Evolutionary conservation across 2,329 filamentous ascomycete genomes (phyloP).

Genomic region (Talaromyces sp.): DNA sequence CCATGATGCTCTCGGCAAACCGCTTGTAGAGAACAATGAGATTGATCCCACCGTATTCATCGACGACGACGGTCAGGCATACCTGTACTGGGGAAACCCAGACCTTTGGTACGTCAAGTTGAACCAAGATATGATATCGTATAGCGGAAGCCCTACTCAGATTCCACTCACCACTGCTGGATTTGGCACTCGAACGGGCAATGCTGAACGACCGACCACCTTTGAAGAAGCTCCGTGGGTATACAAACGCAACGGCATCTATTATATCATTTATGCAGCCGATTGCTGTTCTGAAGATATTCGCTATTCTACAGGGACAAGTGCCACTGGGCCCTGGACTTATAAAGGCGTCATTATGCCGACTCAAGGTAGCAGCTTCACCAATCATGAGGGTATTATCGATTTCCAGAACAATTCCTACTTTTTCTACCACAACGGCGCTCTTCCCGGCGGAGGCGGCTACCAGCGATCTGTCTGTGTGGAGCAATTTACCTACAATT

Average conservation of each 20-base stretch:
- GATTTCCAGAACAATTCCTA: constrained; percentile 1
- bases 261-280: background rate
- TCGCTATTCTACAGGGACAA: constrained; percentile 3
- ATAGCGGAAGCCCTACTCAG: background rate
- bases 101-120: constrained; percentile 4
- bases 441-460: background rate
- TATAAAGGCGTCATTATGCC: constrained; percentile 1
- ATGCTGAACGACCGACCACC: background rate
- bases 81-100: constrained; percentile 4
- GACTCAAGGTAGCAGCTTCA: background rate
- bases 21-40: constrained; percentile 3
- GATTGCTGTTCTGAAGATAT: constrained; percentile 6
- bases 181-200: background rate
- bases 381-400: constrained; percentile 6
- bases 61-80: background rate
- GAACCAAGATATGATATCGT: constrained; percentile 1
- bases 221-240: constrained; percentile 6
- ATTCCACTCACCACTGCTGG: constrained; percentile 9
- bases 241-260: constrained; percentile 4
- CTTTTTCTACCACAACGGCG: constrained; percentile 6
- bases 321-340: background rate
- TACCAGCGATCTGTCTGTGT: constrained; percentile 2
- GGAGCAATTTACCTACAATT: background rate
- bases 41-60: constrained; percentile 1
- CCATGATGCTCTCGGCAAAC: background rate